Evolutionary conservation across 805 yeast genomes (phyloP).

Genomic region (Zygotorulaspora chibaensis): DNA sequence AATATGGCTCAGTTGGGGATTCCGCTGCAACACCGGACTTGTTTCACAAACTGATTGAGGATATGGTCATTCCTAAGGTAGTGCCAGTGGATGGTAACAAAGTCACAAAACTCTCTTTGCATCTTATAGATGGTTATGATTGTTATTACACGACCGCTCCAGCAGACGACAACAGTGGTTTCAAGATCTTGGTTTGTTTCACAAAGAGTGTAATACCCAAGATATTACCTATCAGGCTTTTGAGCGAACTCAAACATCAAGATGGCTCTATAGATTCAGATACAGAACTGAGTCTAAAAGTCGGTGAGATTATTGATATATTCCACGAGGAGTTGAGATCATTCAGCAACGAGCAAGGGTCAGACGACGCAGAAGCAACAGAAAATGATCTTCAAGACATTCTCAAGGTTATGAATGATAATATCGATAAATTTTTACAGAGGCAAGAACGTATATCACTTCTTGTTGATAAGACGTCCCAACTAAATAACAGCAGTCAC

Average conservation of each 20-base stretch:
- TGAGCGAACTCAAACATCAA: constrained; percentile 31
- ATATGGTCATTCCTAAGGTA: constrained; percentile 32
- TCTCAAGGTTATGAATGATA: constrained; percentile 36
- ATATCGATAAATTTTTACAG: constrained; percentile 48
- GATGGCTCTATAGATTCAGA: constrained; percentile 19
- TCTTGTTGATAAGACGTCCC: constrained; percentile 75
- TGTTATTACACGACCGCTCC: constrained; percentile 31
- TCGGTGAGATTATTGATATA: constrained; percentile 26
- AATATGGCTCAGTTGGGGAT: constrained; percentile 25
- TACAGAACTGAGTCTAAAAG: constrained; percentile 22
- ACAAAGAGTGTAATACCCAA: constrained; percentile 27
- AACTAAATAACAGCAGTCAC: constrained; percentile 60
- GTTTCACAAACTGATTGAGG: constrained; percentile 29
- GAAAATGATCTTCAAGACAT: constrained; percentile 32
- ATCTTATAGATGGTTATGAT: constrained; percentile 33
- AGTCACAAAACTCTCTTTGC: constrained; percentile 32
- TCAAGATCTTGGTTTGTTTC: constrained; percentile 26
- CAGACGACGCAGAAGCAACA: constrained; percentile 21
- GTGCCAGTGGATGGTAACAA: constrained; percentile 31
- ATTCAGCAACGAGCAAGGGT: constrained; percentile 21
- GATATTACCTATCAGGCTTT: constrained; percentile 31
- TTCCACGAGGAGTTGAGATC: constrained; percentile 31
- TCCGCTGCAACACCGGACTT: constrained; percentile 17
- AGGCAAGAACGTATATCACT: constrained; percentile 73
- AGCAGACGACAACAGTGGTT: constrained; percentile 5